phyloP scores from a whole-genome alignment of 2,329 filamentous ascomycete genomes.

The Sarocladium strictum region DNA sequence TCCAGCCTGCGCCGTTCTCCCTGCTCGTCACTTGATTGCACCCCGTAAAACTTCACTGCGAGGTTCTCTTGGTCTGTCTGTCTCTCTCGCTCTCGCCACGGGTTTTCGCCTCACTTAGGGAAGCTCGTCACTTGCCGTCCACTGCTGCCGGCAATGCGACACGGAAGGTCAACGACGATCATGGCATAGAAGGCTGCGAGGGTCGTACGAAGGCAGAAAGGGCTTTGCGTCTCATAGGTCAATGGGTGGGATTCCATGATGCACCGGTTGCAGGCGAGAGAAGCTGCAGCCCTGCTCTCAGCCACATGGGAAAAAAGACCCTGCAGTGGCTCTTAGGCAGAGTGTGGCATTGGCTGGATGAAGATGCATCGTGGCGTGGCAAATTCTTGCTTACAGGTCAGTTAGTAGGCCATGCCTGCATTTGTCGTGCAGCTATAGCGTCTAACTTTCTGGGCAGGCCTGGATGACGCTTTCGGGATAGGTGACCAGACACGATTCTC shows the following conservation, averaged over 20 bases:
- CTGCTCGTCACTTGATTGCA: not conserved
- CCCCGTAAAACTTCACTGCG: not conserved
- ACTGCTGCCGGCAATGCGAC: not conserved
- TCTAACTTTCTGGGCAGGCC: not conserved
- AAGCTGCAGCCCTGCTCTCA: conserved; percentile 8
- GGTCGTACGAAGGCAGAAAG: not conserved
- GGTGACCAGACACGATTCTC: not conserved
- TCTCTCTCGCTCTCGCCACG: not conserved
- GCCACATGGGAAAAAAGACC: conserved; percentile 3
- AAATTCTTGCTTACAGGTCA: conserved; percentile 2
- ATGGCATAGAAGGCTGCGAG: conserved; percentile 1
- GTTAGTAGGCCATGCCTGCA: conserved; percentile 1
- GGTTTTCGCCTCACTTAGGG: not conserved
- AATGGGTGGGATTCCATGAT: too few species aligned
- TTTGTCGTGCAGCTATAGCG: not conserved
- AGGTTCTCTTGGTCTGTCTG: not conserved
- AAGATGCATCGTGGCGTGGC: conserved; percentile 4
- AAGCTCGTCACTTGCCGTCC: not conserved
- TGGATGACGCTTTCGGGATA: conserved; percentile 8
- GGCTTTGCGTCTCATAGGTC: not conserved
- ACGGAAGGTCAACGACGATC: not conserved
- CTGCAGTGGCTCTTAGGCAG: not conserved
- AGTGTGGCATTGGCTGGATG: not conserved
- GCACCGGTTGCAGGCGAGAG: not conserved
- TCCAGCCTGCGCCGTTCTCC: conserved; percentile 2